Conservation (phyloP, 1,284 basidiomycete species). For the Stygiomarasmius scandens region DNA sequence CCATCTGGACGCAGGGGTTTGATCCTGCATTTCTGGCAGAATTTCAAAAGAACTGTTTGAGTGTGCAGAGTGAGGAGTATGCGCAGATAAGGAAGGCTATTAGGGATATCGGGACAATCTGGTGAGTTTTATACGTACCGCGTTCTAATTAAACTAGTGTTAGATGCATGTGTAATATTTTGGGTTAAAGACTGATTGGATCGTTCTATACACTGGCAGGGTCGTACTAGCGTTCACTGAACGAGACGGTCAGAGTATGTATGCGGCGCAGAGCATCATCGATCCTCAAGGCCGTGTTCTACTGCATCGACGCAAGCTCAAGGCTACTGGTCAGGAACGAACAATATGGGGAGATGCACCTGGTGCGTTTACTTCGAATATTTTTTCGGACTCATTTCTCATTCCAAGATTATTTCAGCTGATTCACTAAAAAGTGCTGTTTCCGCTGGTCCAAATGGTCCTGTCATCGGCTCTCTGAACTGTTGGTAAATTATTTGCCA, state of each 20-base stretch:
- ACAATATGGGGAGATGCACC: slow-evolving; percentile 26
- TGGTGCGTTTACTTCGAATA: slow-evolving; percentile 5
- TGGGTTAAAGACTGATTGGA: too few relatives aligned
- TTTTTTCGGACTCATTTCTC: not conserved
- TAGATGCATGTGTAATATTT: too few relatives aligned
- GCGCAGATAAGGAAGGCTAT: slow-evolving; percentile 15
- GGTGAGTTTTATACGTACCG: slow-evolving; percentile 3
- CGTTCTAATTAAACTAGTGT: too few relatives aligned
- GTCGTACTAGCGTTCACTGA: slow-evolving; percentile 23
- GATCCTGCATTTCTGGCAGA: slow-evolving; percentile 17
- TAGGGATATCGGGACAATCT: slow-evolving; percentile 18
- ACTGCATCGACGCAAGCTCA: slow-evolving; percentile 23
- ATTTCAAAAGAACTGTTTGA: slow-evolving; percentile 17
- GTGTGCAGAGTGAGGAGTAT: slow-evolving; percentile 16
- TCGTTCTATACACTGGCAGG: too few relatives aligned
- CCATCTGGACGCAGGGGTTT: slow-evolving; percentile 19
- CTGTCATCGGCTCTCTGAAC: slow-evolving; percentile 15
- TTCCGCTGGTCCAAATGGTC: slow-evolving; percentile 14
- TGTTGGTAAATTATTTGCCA: slow-evolving; percentile 16
- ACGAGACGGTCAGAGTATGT: slow-evolving; percentile 21
- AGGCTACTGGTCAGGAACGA: slow-evolving; percentile 24
- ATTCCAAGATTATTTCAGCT: not conserved
- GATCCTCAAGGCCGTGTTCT: slow-evolving; percentile 17
- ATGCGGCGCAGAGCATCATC: slow-evolving; percentile 21
- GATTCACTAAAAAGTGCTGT: slow-evolving; percentile 20